These are phyloP conservation scores for Ustilago bromivora DNA, from an alignment of 1,284 basidiomycete genomes.

Conservation along the genomic window DNA sequence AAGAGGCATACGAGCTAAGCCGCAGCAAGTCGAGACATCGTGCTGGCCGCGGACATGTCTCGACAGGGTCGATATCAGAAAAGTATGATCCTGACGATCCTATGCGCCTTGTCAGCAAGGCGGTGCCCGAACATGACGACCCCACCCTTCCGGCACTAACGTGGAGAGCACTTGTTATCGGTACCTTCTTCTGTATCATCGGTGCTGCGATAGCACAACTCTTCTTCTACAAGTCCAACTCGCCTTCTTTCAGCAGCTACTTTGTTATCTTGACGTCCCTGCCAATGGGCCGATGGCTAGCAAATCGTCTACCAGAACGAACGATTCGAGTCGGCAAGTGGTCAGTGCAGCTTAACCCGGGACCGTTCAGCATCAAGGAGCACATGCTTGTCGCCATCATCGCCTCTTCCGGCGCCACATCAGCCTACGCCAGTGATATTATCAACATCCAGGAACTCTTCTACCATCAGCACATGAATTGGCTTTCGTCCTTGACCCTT, in stretches of 20 bases:
- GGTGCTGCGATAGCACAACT: slow-evolving; percentile 71
- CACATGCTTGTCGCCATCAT: slow-evolving; percentile 71
- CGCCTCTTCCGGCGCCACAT: slow-evolving; percentile 71
- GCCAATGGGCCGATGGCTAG: slow-evolving; percentile 71
- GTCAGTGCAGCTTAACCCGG: slow-evolving; percentile 72
- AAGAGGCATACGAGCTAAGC: slow-evolving; percentile 36
- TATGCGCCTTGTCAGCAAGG: slow-evolving; percentile 63
- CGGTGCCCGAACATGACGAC: slow-evolving; percentile 74
- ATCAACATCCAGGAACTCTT: slow-evolving; percentile 69
- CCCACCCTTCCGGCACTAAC: slow-evolving; percentile 73
- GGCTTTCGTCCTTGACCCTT: slow-evolving; percentile 60
- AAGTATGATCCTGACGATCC: slow-evolving; percentile 63
- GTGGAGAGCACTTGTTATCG: slow-evolving; percentile 73
- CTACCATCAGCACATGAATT: slow-evolving; percentile 66
- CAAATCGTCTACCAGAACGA: slow-evolving; percentile 62
- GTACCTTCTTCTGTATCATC: slow-evolving; percentile 73
- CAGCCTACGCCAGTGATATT: slow-evolving; percentile 68
- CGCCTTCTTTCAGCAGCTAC: slow-evolving; percentile 73
- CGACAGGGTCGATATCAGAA: slow-evolving; percentile 36
- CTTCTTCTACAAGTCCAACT: slow-evolving; percentile 68
- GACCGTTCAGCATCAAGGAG: slow-evolving; percentile 72
- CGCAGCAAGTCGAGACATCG: slow-evolving; percentile 24
- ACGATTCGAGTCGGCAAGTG: slow-evolving; percentile 63
- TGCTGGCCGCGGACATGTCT: slow-evolving; percentile 25
- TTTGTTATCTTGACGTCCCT: slow-evolving; percentile 73